Conservation (phyloP, 106 monocot genomes). For the Platanthera zijinensis region DNA sequence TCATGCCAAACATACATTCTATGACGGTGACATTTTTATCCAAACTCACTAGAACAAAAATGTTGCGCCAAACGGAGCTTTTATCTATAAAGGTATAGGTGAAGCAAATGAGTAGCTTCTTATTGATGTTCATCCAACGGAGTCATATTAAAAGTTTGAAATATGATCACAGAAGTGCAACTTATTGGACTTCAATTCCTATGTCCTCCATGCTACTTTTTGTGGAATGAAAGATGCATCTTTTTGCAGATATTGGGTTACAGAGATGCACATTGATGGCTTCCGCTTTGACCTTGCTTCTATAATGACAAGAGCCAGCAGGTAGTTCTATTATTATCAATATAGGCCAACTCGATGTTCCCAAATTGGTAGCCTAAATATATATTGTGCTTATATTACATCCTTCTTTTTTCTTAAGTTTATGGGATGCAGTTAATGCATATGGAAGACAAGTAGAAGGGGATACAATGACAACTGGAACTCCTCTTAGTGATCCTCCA, state of each 20-base stretch:
- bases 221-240: neutral
- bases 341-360: neutral
- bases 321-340: constrained; percentile 16
- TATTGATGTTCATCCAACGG: neutral
- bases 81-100: neutral
- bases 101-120: neutral
- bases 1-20: no score
- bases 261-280: constrained; percentile 93
- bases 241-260: constrained; percentile 74
- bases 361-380: neutral
- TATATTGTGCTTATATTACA: neutral
- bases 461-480: constrained; percentile 54
- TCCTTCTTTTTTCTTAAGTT: constrained; percentile 27
- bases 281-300: constrained; percentile 95
- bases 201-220: neutral
- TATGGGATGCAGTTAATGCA: constrained; percentile 76
- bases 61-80: neutral
- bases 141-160: neutral
- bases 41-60: no score
- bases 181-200: neutral
- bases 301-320: constrained; percentile 78
- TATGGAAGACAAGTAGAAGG: constrained; percentile 62
- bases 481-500: constrained; percentile 57
- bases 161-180: neutral
- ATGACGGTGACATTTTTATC: no score